Evolutionary conservation across 768 basidiomycete species (phyloP), one percentile per base, ranked within the genome.

Genomic region (Mycena latifolia): DNA sequence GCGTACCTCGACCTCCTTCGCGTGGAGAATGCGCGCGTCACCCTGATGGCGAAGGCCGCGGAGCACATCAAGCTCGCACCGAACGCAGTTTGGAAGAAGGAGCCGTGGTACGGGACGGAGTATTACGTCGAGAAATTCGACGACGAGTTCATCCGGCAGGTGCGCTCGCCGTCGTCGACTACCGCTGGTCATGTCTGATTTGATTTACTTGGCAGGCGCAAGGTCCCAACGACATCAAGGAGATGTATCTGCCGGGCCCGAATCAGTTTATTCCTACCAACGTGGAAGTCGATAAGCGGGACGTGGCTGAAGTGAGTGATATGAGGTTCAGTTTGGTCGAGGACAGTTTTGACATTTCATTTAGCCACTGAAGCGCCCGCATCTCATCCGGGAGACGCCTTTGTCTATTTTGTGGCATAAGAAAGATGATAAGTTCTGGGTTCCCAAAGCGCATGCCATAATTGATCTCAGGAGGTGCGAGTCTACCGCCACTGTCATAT

Each of bases 381-480:
- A 86, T 64, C 85, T 96, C 64, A 86, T 99, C 60, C 81, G 87
- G 33, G 86, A 96, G 76, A 92, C 89, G 0, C 79, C 86, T 0
- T 71, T 91, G 28, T 92, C 91, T 5, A 85, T 89, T 15, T 79
- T 99, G 4, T 99, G 97, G 96, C 88, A 96, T 79, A 99, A 99
- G 83, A 96, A 96, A 75, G 98, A 99, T 75, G 97, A 99, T 77
- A 87, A 84, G 65, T 99, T 98, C 82, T 97, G 95, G 92, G 88
- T 97, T 12, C 98, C 98, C 0, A 94, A 93, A 74, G 95, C 95
- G 2, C 85, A 88, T 66, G 85, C 92, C 24, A 79, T 91, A 61
- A 84, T 98, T 58, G 88, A 93, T 69, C 80, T 96, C 48, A 86
- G 91, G 71, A 93, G 88, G 93, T 92, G 74, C 24, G 79, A 72